phyloP scores from a whole-genome alignment of 352 stramenopile species.

The Blastocystis sp. region DNA sequence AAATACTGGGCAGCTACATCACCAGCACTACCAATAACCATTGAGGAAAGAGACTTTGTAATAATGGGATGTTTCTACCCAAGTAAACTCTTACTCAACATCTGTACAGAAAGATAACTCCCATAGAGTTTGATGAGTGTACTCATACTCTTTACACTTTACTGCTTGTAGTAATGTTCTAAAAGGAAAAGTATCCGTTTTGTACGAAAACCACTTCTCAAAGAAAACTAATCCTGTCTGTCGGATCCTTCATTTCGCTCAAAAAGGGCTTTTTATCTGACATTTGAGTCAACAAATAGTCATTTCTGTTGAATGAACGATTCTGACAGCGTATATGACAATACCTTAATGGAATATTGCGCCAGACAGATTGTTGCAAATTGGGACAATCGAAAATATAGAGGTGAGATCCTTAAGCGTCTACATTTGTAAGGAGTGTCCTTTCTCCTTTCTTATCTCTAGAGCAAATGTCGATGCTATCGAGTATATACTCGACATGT shows the following conservation, averaged over 20 bases:
- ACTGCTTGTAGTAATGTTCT: no score
- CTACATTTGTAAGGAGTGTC: neutral
- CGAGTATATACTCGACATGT: slow-evolving; percentile 21
- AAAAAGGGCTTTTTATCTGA: no score
- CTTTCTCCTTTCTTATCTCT: neutral
- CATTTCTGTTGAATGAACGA: neutral
- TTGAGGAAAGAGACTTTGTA: slow-evolving; percentile 52
- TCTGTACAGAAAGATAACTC: neutral
- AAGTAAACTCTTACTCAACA: neutral
- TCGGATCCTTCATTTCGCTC: no score
- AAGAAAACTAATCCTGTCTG: no score
- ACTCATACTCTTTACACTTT: neutral
- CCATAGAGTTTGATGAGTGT: slow-evolving; percentile 17
- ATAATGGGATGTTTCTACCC: slow-evolving; percentile 33
- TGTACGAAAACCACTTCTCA: no score
- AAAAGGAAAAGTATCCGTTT: no score
- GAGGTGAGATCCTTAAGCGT: neutral
- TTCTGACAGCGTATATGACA: neutral
- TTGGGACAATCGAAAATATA: slow-evolving; percentile 50
- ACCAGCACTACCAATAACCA: slow-evolving; percentile 37
- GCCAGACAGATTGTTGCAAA: slow-evolving; percentile 35
- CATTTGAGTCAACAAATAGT: neutral
- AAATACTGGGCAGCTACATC: slow-evolving; percentile 57
- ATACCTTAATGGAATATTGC: slow-evolving; percentile 56
- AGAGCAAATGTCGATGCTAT: slow-evolving; percentile 52